Evolutionary conservation across 2,329 filamentous ascomycete genomes (phyloP).

Genomic region (Diplodia seriata): DNA sequence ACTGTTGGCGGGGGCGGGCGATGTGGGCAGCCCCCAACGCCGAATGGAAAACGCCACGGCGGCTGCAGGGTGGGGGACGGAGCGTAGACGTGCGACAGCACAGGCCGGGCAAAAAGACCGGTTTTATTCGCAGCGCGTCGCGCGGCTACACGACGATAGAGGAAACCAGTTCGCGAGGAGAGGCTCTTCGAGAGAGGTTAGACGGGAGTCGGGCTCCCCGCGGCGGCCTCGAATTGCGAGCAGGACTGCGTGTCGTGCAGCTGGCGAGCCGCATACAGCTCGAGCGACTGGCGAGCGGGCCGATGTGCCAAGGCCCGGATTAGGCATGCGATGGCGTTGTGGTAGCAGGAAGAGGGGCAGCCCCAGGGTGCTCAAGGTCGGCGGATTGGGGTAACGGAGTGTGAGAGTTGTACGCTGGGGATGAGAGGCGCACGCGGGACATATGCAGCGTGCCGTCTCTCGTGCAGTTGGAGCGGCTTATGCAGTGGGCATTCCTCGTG

Average conservation of each 20-base stretch:
- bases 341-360: too few relatives aligned
- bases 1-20: not conserved
- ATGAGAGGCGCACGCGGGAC: slow-evolving; percentile 11
- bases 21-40: not conserved
- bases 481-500: not conserved
- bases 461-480: slow-evolving; percentile 1
- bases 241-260: not conserved
- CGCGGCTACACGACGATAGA: too few relatives aligned
- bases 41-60: slow-evolving; percentile 18
- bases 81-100: too few relatives aligned
- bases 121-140: not conserved
- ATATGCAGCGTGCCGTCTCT: slow-evolving; percentile 23
- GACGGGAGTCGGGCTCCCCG: not conserved
- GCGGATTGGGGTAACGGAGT: too few relatives aligned
- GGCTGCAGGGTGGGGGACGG: not conserved
- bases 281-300: slow-evolving; percentile 8
- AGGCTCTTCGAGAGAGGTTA: too few relatives aligned
- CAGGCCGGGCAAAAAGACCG: not conserved
- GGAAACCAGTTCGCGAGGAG: too few relatives aligned
- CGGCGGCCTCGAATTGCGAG: not conserved
- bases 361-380: too few relatives aligned
- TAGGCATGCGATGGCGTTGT: slow-evolving; percentile 17
- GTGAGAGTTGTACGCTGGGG: slow-evolving; percentile 3
- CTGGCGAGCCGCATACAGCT: not conserved
- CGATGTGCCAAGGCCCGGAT: slow-evolving; percentile 27